Conservation (phyloP, 306 rosid species). For the Prunus campanulata region DNA sequence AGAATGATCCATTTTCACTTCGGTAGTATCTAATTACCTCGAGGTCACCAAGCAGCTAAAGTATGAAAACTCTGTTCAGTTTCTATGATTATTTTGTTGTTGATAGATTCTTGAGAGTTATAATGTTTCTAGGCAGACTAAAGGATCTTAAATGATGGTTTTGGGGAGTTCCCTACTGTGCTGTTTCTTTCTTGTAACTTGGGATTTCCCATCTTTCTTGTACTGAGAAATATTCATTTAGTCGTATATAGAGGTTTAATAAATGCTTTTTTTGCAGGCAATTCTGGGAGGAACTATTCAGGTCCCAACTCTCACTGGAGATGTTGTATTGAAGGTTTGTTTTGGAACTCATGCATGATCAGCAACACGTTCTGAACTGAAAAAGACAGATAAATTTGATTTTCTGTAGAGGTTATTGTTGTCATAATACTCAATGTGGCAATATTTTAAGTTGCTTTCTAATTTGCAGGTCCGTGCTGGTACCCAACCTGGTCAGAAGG, state of each 20-base stretch:
- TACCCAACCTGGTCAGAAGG: conserved; percentile 88
- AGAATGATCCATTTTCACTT: not conserved
- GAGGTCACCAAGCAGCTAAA: not conserved
- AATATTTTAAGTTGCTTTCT: not conserved
- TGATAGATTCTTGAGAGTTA: not conserved
- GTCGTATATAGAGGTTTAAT: not conserved
- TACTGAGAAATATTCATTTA: not conserved
- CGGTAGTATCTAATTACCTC: not conserved
- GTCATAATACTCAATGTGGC: not conserved
- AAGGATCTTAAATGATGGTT: not conserved
- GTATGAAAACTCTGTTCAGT: not conserved
- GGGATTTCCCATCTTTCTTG: not conserved
- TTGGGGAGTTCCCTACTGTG: not conserved
- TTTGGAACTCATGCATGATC: conserved; percentile 7
- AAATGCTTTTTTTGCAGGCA: conserved; percentile 46
- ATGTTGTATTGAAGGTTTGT: conserved; percentile 87
- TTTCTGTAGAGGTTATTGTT: not conserved
- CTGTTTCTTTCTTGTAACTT: not conserved
- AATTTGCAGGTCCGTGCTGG: conserved; percentile 75
- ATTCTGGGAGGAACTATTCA: conserved; percentile 89
- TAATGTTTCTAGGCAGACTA: not conserved
- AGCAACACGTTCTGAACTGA: not conserved
- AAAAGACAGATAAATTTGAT: not conserved
- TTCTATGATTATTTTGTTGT: not conserved
- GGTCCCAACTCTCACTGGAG: conserved; percentile 84